Percentiles rank a stretch among this genome's conserved stretches.
phyloP scores from a whole-genome alignment of 805 yeast genomes.

The Wickerhamomyces tratensis region DNA sequence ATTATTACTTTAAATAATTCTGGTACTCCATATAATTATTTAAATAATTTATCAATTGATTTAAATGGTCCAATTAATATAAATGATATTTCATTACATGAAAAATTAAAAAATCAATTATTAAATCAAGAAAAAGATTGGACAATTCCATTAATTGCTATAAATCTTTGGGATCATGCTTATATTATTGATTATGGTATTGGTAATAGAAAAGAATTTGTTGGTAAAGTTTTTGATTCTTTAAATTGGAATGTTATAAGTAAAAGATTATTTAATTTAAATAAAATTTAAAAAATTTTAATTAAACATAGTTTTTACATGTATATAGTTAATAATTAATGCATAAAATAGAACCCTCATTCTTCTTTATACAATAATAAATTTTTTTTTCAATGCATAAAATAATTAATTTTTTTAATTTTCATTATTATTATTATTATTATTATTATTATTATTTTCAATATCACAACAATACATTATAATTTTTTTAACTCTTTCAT shows the following conservation, averaged over 20 bases:
- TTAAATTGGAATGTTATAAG: constrained; percentile 78
- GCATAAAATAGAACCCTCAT: neutral
- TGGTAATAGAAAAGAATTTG: constrained; percentile 57
- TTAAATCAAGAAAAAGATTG: constrained; percentile 38
- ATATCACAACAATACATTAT: constrained; percentile 21
- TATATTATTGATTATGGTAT: constrained; percentile 80
- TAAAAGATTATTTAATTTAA: constrained; percentile 24
- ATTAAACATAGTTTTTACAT: too few relatives aligned
- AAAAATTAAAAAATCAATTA: constrained; percentile 32
- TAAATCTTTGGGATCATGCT: constrained; percentile 88
- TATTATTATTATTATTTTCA: constrained; percentile 13
- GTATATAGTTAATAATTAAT: too few relatives aligned
- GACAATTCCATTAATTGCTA: constrained; percentile 64
- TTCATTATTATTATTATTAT: neutral
- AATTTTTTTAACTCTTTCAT: constrained; percentile 19
- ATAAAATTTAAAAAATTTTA: too few relatives aligned
- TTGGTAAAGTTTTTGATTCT: constrained; percentile 66
- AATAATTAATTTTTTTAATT: neutral
- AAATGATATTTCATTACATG: constrained; percentile 38
- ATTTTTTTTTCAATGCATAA: too few relatives aligned
- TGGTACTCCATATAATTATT: constrained; percentile 68
- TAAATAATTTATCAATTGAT: constrained; percentile 64
- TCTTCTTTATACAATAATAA: too few relatives aligned
- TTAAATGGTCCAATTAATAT: constrained; percentile 62
- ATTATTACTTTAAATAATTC: constrained; percentile 54